Evolutionary conservation across 306 rosid species (phyloP).

Genomic region (Parietaria judaica): DNA sequence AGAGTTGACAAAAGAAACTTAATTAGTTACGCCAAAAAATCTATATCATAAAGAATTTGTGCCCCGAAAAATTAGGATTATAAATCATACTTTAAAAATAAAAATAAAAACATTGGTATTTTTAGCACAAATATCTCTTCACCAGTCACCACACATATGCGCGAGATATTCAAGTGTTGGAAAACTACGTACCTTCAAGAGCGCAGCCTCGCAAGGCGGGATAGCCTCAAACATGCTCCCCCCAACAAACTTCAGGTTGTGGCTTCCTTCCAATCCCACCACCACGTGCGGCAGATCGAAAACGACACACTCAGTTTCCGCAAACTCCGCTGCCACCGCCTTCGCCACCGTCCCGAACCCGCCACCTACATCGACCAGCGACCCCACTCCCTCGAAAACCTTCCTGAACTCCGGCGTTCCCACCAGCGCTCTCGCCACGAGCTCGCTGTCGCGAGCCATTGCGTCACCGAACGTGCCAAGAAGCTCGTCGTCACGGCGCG

Average conservation of each 20-base stretch:
- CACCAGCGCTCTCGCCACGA: slow-evolving; percentile 18
- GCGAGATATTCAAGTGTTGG: neutral
- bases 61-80: no score
- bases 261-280: no score
- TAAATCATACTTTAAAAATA: no score
- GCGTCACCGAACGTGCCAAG: slow-evolving; percentile 11
- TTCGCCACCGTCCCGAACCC: slow-evolving; percentile 2
- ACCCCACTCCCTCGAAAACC: slow-evolving; percentile 7
- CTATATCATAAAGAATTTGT: no score
- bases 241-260: no score
- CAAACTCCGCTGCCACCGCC: slow-evolving; percentile 12
- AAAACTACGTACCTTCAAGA: slow-evolving; percentile 4
- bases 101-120: no score
- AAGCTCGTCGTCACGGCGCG: no score
- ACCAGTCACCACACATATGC: no score
- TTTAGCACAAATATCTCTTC: no score
- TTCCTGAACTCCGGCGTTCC: neutral
- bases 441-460: slow-evolving; percentile 39
- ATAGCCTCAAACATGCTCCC: neutral
- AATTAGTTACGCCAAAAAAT: no score
- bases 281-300: slow-evolving; percentile 1
- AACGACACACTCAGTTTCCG: slow-evolving; percentile 3
- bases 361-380: slow-evolving; percentile 10
- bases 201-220: slow-evolving; percentile 10
- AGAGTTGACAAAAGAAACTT: no score